A percentile compares a stretch with the other conserved stretches of the same genome.
These are phyloP conservation scores for Syncephalis fuscata DNA, from an alignment of 371 early-diverging fungal species.

Conservation along the genomic window DNA sequence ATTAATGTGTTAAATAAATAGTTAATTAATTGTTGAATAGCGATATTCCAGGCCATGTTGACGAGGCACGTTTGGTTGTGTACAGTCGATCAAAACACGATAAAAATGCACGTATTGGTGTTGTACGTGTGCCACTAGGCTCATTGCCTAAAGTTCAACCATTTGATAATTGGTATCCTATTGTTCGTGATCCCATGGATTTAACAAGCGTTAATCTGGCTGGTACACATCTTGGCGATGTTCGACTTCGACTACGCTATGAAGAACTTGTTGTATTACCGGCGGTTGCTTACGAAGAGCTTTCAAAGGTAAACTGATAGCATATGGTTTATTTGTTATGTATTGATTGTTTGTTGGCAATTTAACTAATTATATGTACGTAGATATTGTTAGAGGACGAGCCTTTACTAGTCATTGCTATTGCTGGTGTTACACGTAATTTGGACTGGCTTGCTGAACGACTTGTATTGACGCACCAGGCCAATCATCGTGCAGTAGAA, in stretches of 20 bases:
- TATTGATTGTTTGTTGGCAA: too few relatives aligned
- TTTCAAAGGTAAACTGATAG: not conserved
- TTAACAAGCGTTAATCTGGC: conserved; percentile 2
- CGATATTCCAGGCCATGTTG: too few relatives aligned
- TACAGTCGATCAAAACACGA: too few relatives aligned
- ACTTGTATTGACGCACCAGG: conserved; percentile 30
- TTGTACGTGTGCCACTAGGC: too few relatives aligned
- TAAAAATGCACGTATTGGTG: too few relatives aligned
- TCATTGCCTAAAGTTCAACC: too few relatives aligned
- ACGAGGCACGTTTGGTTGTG: too few relatives aligned
- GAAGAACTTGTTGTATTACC: conserved; percentile 33
- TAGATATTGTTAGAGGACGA: conserved; percentile 24
- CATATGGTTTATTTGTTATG: not conserved
- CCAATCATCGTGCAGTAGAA: conserved; percentile 17
- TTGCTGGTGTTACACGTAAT: conserved; percentile 20
- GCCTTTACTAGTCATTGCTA: conserved; percentile 24
- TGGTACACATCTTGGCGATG: conserved; percentile 21
- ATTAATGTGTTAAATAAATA: too few relatives aligned
- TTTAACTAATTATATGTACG: not conserved
- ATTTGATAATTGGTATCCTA: not conserved
- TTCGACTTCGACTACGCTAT: conserved; percentile 30
- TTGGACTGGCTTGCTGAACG: conserved; percentile 36
- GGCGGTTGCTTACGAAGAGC: not conserved
- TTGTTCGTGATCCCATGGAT: conserved; percentile 1
- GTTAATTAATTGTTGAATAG: too few relatives aligned